phyloP scores from a whole-genome alignment of 768 basidiomycete genomes.

The Lentinula sp. region DNA sequence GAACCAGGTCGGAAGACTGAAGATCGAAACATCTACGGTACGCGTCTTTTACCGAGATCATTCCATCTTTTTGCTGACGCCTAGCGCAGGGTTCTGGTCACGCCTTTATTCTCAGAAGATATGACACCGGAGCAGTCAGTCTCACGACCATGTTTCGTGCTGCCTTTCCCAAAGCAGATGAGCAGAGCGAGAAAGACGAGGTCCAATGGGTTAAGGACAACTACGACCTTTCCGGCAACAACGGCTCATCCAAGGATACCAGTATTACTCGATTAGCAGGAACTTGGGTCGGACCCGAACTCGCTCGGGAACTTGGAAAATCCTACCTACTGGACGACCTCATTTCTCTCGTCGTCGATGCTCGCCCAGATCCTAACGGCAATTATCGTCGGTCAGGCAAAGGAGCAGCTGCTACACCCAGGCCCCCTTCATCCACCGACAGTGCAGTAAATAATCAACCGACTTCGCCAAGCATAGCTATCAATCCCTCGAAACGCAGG shows the following conservation, averaged over 20 bases:
- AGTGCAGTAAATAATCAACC: slow-evolving; percentile 20
- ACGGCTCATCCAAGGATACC: slow-evolving; percentile 59
- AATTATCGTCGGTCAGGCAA: slow-evolving; percentile 73
- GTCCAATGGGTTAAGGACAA: slow-evolving; percentile 77
- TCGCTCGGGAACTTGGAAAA: slow-evolving; percentile 64
- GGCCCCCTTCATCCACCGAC: slow-evolving; percentile 15
- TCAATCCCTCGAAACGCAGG: slow-evolving; percentile 55
- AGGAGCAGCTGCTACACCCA: slow-evolving; percentile 18
- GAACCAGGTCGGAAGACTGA: slow-evolving; percentile 75
- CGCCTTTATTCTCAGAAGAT: slow-evolving; percentile 91
- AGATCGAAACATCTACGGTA: slow-evolving; percentile 79
- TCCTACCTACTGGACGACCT: slow-evolving; percentile 59
- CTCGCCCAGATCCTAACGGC: slow-evolving; percentile 69
- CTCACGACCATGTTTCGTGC: slow-evolving; percentile 97
- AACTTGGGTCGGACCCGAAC: slow-evolving; percentile 69
- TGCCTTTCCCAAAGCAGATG: slow-evolving; percentile 78
- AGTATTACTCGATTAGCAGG: slow-evolving; percentile 76
- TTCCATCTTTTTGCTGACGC: neutral
- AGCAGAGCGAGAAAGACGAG: slow-evolving; percentile 74
- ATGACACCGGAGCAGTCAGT: slow-evolving; percentile 88
- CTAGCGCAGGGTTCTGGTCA: slow-evolving; percentile 61
- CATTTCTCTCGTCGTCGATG: slow-evolving; percentile 60
- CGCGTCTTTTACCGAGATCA: slow-evolving; percentile 17
- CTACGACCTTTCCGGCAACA: slow-evolving; percentile 73
- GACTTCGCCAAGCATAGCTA: slow-evolving; percentile 28